These are phyloP conservation scores for Metarhizium album DNA, from an alignment of 2,329 filamentous ascomycete species.

Conservation along the genomic window DNA sequence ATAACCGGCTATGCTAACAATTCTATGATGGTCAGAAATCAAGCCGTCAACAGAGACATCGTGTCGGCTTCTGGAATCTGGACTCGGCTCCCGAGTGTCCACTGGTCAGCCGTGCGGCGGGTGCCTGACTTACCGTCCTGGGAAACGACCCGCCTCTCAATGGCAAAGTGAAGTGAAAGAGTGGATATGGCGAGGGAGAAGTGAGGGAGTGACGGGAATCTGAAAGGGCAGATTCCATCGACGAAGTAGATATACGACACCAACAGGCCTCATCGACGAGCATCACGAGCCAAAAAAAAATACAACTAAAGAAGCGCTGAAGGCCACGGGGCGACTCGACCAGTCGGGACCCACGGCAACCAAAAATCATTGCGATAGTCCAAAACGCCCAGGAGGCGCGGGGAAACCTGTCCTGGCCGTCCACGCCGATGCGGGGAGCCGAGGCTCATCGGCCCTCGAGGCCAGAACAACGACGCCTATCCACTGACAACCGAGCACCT, in stretches of 20 bases:
- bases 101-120: background rate
- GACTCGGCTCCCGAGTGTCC: no score
- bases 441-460: slow-evolving; percentile 1
- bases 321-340: background rate
- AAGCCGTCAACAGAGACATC: background rate
- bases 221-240: background rate
- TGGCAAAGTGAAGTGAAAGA: background rate
- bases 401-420: slow-evolving; percentile 5
- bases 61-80: no score
- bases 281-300: slow-evolving; percentile 2
- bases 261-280: background rate
- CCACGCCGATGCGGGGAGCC: slow-evolving; percentile 4
- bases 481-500: no score
- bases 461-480: no score
- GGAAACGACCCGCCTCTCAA: background rate
- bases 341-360: background rate
- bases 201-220: background rate
- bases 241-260: background rate
- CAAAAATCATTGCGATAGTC: background rate
- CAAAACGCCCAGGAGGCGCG: slow-evolving; percentile 2
- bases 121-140: background rate
- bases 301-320: no score
- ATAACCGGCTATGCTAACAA: background rate
- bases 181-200: background rate
- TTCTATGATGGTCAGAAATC: background rate